Evolutionary conservation across 768 basidiomycete genomes (phyloP), one percentile per base, ranked within the genome.

Genomic region (Termitomyces sp.): DNA sequence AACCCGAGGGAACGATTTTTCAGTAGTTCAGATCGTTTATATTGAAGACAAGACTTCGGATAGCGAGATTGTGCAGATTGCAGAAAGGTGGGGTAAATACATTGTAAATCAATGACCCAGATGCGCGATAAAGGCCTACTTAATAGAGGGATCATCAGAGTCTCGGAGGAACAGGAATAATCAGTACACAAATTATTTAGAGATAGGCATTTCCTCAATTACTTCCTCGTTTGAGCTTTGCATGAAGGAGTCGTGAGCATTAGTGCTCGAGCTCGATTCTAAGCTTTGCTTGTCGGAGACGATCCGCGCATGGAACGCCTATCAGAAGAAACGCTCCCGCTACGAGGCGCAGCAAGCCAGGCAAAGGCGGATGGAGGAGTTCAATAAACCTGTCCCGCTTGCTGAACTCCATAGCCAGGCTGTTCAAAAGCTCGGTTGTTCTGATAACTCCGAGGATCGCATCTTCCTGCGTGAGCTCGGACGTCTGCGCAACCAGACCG

Each of bases 1-100:
- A 66, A 68, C 52, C 63, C 70, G 6, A 60, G 73, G 46, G 72
- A 72, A 14, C 68, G 64, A 45, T 74, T 73, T 65, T 74, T 74
- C 61, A 53, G 34, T 24, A 69, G 63, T 22, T 49, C 67, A 14
- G 68, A 69, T 57, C 53, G 59, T 9, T 59, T 80, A 24, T 27
- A 33, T 34, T 53, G 40, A 51, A 18, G 49, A 16, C 24, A 4
- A 37, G 26, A 9, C 24, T 51, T 37, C 22, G 36, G 10, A n/a
- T n/a, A 39, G 13, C 24, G 12, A 14, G 5, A 44, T 26, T 44
- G 18, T 27, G 26, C 24, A 32, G 27, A 22, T 30, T 30, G 5
- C 20, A 13, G 12, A 6, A 47, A n/a, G 30, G 30, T 13, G n/a
- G n/a, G n/a, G n/a, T n/a, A n/a, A n/a, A n/a, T n/a, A n/a, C n/a